A percentile compares a stretch with the other conserved stretches of the same genome.
Evolutionary conservation across 768 basidiomycete genomes (phyloP).

Genomic region (Tricholoma furcatifolium): DNA sequence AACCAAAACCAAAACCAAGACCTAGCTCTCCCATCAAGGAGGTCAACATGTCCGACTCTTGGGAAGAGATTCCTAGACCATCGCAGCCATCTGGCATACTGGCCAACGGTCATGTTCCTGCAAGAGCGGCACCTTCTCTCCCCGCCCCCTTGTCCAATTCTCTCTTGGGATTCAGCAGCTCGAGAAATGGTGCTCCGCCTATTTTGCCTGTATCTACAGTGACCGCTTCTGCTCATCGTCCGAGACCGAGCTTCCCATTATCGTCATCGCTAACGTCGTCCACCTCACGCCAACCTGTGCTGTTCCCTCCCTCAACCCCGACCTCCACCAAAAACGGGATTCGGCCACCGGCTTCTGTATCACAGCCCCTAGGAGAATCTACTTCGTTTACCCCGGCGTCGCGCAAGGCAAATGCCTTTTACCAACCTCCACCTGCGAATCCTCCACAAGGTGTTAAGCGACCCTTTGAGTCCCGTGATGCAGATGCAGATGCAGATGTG

Average conservation of each 20-base stretch:
- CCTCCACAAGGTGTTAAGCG: constrained; percentile 31
- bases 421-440: constrained; percentile 44
- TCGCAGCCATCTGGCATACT: constrained; percentile 3
- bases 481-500: constrained; percentile 10
- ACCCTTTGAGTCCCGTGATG: constrained; percentile 20
- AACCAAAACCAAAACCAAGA: constrained; percentile 5
- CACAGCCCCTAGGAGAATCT: constrained; percentile 1
- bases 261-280: constrained; percentile 11
- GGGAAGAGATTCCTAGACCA: constrained; percentile 52
- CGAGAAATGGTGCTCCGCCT: constrained; percentile 24
- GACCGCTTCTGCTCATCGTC: background rate
- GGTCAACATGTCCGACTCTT: constrained; percentile 50
- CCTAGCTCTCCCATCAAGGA: constrained; percentile 22
- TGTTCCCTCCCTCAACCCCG: background rate
- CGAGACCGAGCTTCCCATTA: constrained; percentile 31
- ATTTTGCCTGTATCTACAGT: constrained; percentile 14
- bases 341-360: background rate
- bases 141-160: constrained; percentile 18
- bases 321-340: constrained; percentile 2
- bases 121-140: background rate
- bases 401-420: constrained; percentile 64
- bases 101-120: constrained; percentile 6
- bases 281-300: background rate
- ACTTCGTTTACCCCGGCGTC: constrained; percentile 48
- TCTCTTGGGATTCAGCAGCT: constrained; percentile 11